Evolutionary conservation across 108 stramenopile species (phyloP), one percentile per base, ranked within the genome.

Genomic region (Poteriospumella lacustris): DNA sequence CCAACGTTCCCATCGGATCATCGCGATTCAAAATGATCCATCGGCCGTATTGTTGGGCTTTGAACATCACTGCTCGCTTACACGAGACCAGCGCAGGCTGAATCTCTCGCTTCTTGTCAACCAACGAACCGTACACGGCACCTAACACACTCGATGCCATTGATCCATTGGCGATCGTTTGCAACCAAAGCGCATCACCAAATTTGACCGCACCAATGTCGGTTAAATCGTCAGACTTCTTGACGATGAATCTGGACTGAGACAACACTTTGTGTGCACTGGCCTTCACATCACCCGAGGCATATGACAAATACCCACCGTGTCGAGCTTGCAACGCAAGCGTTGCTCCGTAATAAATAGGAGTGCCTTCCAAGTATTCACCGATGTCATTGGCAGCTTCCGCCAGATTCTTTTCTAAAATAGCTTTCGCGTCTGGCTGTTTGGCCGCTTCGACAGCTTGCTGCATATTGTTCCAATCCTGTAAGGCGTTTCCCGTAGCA

Each of bases 21-120:
- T 73, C 44, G 9, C 70, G 43, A 73, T 73, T 73, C 47, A 73
- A 56, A 19, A 73, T 24, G 47, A 73, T 73, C 70, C 70, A 73
- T 12, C 41, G 12, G 24, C 70, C 70, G 31, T 73, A 73, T 38
- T 73, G 70, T 5, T 5, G 41, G 33, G 70, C 70, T 67, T 67
- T 73, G 12, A 42, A 39, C 43, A 73, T 52, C 9, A 3, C 36
- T 38, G 26, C 5, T 3, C 70, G 70, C 36, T 33, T 73, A 24
- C 70, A 73, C 26, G 26, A 33, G 3, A 73, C 47, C 5, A 73
- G 41, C 28, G 70, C 36, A 5, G 70, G 70, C 19, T 73, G 70
- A 42, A 73, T 73, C 36, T 73, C 47, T 44, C 70, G 36, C 28
- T 52, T 73, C 3, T 33, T 56, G 31, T 73, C 70, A 5, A 56